Conservation (phyloP, 176 grass and related monocot genomes). For the Puccinellia tenuiflora region DNA sequence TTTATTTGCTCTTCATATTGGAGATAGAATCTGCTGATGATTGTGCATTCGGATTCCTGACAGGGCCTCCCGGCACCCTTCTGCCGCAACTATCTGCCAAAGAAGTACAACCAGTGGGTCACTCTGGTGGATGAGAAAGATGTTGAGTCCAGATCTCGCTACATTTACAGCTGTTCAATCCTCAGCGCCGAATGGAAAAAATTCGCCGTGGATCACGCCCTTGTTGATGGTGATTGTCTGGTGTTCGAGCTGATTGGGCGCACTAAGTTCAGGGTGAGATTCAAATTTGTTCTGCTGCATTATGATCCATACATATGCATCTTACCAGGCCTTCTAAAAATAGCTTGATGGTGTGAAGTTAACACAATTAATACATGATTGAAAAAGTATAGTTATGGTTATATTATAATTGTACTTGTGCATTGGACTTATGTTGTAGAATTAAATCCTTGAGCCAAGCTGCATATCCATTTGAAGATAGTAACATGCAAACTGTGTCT, state of each 20-base stretch:
- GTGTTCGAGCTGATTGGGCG: conserved; percentile 51
- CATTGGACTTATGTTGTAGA: background rate
- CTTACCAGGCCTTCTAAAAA: background rate
- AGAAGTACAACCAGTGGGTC: conserved; percentile 17
- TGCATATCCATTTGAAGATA: background rate
- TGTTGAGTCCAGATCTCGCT: conserved; percentile 36
- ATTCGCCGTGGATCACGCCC: conserved; percentile 58
- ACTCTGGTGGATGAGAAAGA: conserved; percentile 46
- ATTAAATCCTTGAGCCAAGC: background rate
- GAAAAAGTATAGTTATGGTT: background rate
- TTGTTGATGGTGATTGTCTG: conserved; percentile 76
- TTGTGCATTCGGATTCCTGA: conserved; percentile 7
- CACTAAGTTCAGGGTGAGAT: conserved; percentile 53
- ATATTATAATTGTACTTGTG: too few species aligned
- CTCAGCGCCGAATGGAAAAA: conserved; percentile 71
- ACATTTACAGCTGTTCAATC: conserved; percentile 30
- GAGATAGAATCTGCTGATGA: background rate
- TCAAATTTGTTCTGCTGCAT: background rate
- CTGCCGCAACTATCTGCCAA: background rate
- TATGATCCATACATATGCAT: background rate
- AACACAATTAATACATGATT: background rate
- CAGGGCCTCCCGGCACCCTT: conserved; percentile 42
- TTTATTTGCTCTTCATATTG: too few species aligned
- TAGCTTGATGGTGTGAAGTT: background rate
- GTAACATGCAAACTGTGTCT: background rate